Percentiles rank a stretch among this genome's conserved stretches.
Conservation (phyloP, 371 early-diverging fungal species). For the Apophysomyces elegans region DNA sequence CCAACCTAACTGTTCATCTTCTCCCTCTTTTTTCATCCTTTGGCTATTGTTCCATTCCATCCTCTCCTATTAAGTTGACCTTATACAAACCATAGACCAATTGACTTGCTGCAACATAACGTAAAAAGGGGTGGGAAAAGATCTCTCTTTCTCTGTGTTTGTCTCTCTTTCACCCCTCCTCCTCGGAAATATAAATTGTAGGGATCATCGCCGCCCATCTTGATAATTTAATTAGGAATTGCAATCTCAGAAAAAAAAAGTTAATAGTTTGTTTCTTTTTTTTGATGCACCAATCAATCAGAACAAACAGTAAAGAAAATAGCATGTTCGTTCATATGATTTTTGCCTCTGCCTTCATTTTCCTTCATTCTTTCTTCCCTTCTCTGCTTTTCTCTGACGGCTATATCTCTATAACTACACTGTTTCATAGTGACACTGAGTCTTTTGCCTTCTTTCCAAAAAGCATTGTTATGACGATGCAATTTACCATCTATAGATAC, state of each 20-base stretch:
- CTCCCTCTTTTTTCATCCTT: background rate
- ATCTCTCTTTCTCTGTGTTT: background rate
- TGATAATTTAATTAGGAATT: too few relatives aligned
- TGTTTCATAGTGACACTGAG: background rate
- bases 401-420: too few relatives aligned
- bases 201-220: background rate
- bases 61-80: background rate
- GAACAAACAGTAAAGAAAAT: too few relatives aligned
- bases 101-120: too few relatives aligned
- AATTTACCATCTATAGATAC: constrained; percentile 2
- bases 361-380: too few relatives aligned
- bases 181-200: constrained; percentile 1
- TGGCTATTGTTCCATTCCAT: background rate
- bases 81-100: background rate
- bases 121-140: background rate
- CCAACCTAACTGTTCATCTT: background rate
- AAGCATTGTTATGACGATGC: background rate
- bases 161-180: background rate
- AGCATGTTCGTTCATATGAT: too few relatives aligned
- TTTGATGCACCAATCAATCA: too few relatives aligned
- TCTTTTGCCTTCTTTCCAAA: background rate
- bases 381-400: too few relatives aligned
- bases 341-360: too few relatives aligned
- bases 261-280: too few relatives aligned
- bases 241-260: too few relatives aligned